Base-by-base conservation (phyloP, 768 basidiomycete genomes). In the Suillus occidentalis region DNA sequence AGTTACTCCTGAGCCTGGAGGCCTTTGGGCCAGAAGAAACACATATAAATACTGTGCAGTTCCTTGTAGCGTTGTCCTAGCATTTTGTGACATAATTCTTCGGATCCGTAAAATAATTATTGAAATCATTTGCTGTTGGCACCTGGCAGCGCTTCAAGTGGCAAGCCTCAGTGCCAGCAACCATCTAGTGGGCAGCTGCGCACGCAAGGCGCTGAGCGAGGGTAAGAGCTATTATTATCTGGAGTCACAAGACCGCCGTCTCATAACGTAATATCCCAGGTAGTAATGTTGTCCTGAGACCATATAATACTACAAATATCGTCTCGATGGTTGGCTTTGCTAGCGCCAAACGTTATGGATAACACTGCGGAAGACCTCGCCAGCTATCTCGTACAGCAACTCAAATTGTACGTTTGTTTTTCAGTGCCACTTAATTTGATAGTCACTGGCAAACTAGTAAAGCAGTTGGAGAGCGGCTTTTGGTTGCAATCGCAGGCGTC, bases 401-500 rank as follows among this genome's bases (percentile, higher is more conserved):
- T 86, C 56, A 67, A 68, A 71, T 67, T 67, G 85, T 85, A 76
- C 69, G 79, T 62, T 56, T 49, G 18, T 58, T n/a, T 36, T 45
- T 31, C n/a, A 39, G 8, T 77, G 20, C 72, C 67, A 14, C 56
- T 76, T 22, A 6, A 31, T 28, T 20, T 59, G 3, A 59, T 42
- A 12, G 14, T 50, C 7, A 39, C 22, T 10, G 9, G 28, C 25
- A 42, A 42, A 18, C 18, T 22, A 42, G 58, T 42, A 59, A 28
- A 59, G 16, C 40, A 20, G 10, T 25, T 16, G 61, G n/a, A 62
- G 61, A 62, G 0, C 85, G 92, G 37, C 79, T 93, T 37, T 75
- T 94, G 16, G 83, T 94, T 40, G 93, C 90, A 42, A 83, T 94
- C 64, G 80, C 87, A 43, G 92, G 92, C 9, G 84, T 90, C 20